phyloP scores from a whole-genome alignment of 345 rosid species.

The Garcia nutans region DNA sequence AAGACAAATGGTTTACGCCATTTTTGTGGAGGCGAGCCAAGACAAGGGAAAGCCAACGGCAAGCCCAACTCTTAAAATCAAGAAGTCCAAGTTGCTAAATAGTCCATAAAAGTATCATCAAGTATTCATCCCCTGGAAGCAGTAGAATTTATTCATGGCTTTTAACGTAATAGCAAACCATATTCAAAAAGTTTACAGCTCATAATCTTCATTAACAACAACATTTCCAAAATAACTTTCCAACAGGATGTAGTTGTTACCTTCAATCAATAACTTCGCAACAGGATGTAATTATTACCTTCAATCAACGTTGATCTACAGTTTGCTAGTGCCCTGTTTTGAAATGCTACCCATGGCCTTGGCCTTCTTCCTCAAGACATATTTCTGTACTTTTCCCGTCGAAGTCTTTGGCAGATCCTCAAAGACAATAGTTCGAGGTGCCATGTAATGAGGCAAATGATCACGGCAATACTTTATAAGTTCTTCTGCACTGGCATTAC shows the following conservation, averaged over 20 bases:
- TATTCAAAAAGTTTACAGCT: not conserved
- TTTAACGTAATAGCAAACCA: not conserved
- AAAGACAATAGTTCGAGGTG: conserved; percentile 28
- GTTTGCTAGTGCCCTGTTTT: conserved; percentile 48
- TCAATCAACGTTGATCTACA: conserved; percentile 29
- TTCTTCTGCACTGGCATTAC: conserved; percentile 26
- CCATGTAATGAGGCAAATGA: conserved; percentile 33
- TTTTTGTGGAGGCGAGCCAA: too few species aligned
- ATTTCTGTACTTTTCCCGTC: conserved; percentile 36
- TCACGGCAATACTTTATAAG: conserved; percentile 26
- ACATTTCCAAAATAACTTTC: too few species aligned
- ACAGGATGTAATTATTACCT: not conserved
- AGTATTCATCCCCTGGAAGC: not conserved
- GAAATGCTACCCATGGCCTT: conserved; percentile 69
- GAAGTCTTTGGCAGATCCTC: conserved; percentile 34
- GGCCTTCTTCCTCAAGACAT: conserved; percentile 24
- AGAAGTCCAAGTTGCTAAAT: too few species aligned
- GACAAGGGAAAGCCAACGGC: too few species aligned
- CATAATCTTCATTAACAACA: not conserved
- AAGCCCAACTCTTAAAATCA: too few species aligned
- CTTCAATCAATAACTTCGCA: too few species aligned
- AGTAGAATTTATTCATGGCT: too few species aligned
- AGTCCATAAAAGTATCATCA: not conserved
- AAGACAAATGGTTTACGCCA: too few species aligned
- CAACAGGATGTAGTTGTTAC: not conserved